Evolutionary conservation across 2,329 filamentous ascomycete species (phyloP).

Genomic region (Aspergillus sp.): DNA sequence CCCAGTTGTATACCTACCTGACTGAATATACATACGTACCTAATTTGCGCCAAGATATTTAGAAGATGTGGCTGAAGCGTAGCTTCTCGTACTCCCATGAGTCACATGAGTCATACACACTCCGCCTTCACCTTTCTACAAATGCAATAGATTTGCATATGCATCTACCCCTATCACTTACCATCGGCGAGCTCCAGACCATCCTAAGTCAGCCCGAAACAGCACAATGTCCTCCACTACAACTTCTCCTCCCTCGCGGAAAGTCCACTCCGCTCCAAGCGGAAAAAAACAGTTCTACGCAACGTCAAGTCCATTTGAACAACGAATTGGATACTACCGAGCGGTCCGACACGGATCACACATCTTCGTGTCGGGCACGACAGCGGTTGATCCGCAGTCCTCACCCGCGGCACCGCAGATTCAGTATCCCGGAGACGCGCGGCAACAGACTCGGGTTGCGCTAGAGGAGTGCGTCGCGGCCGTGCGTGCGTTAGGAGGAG

Average conservation of each 20-base stretch:
- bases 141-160: too few relatives aligned
- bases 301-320: slow-evolving; percentile 28
- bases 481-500: slow-evolving; percentile 30
- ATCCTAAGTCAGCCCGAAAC: not conserved
- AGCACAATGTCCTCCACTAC: not conserved
- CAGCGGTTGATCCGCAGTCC: slow-evolving; percentile 33
- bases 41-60: too few relatives aligned
- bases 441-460: slow-evolving; percentile 27
- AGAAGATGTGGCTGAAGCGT: too few relatives aligned
- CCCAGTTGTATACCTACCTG: too few relatives aligned
- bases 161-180: too few relatives aligned
- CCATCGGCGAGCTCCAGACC: too few relatives aligned
- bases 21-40: too few relatives aligned
- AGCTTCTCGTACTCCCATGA: too few relatives aligned
- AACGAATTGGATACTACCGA: slow-evolving; percentile 37
- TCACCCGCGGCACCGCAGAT: slow-evolving; percentile 23
- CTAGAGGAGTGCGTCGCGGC: slow-evolving; percentile 27
- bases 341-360: slow-evolving; percentile 34
- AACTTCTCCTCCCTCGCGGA: not conserved
- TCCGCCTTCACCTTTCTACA: too few relatives aligned
- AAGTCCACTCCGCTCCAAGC: not conserved
- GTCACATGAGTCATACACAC: too few relatives aligned
- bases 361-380: slow-evolving; percentile 40
- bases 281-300: not conserved
- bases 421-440: slow-evolving; percentile 30